Evolutionary conservation across 768 basidiomycete genomes (phyloP).

Genomic region (Holtermannia corniformis): DNA sequence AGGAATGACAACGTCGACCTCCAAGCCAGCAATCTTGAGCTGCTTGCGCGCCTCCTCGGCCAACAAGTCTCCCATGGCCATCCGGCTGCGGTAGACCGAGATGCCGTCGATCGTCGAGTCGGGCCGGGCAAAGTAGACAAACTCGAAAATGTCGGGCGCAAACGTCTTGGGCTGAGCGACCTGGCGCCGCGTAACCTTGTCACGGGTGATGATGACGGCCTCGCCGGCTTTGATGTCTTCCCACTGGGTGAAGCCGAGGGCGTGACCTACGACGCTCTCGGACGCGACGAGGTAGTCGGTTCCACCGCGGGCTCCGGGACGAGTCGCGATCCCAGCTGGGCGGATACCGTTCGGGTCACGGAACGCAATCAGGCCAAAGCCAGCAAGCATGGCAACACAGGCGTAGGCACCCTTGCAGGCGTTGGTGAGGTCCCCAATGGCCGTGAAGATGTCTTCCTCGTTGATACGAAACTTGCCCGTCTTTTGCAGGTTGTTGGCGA

Average conservation of each 20-base stretch:
- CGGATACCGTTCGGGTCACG: conserved; percentile 96
- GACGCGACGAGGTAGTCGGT: conserved; percentile 84
- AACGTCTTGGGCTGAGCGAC: conserved; percentile 59
- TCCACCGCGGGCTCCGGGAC: conserved; percentile 49
- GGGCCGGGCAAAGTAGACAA: conserved; percentile 94
- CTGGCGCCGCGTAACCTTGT: conserved; percentile 61
- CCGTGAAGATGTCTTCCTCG: conserved; percentile 96
- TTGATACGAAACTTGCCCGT: conserved; percentile 98
- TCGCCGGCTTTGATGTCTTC: conserved; percentile 90
- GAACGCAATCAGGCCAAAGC: conserved; percentile 96
- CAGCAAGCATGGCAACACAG: conserved; percentile 97
- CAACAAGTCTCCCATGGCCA: conserved; percentile 98
- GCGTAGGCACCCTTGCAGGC: conserved; percentile 90
- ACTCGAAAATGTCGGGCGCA: conserved; percentile 98
- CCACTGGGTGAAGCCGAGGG: conserved; percentile 83
- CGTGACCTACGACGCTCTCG: conserved; percentile 94
- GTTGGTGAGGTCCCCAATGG: conserved; percentile 77
- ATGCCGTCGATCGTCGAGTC: conserved; percentile 96
- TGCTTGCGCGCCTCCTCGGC: conserved; percentile 76
- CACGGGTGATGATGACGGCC: conserved; percentile 87
- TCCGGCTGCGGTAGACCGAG: conserved; percentile 91
- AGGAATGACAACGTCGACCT: conserved; percentile 92
- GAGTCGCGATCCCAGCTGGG: conserved; percentile 74
- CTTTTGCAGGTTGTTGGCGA: conserved; percentile 94
- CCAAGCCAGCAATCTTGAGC: conserved; percentile 46